Conservation (phyloP, 805 yeast genomes). For the Teunomyces kruisii region DNA sequence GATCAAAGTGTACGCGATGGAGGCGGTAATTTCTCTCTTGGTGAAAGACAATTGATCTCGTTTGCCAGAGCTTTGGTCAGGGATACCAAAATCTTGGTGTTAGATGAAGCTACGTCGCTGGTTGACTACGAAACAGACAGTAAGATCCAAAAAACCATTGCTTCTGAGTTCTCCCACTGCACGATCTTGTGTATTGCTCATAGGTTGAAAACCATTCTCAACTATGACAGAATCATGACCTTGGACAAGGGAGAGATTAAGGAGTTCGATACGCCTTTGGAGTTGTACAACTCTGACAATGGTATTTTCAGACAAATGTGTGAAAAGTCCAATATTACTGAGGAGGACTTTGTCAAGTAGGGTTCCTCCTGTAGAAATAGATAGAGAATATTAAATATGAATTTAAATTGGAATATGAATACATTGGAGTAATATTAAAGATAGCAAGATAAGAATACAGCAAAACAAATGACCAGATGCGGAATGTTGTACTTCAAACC, state of each 20-base stretch:
- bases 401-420: too few species aligned
- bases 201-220: background rate
- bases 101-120: slow-evolving; percentile 78
- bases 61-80: slow-evolving; percentile 72
- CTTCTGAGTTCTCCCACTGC: slow-evolving; percentile 55
- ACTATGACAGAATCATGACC: background rate
- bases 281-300: slow-evolving; percentile 24
- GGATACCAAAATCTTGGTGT: slow-evolving; percentile 55
- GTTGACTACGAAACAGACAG: slow-evolving; percentile 75
- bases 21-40: slow-evolving; percentile 68
- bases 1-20: slow-evolving; percentile 62
- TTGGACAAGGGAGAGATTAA: background rate
- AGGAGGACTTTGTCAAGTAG: slow-evolving; percentile 35
- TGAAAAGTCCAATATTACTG: slow-evolving; percentile 43
- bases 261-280: background rate
- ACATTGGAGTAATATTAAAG: background rate
- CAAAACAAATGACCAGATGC: background rate
- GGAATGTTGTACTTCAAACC: background rate
- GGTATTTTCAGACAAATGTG: slow-evolving; percentile 70
- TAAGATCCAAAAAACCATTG: slow-evolving; percentile 60
- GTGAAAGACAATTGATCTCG: slow-evolving; percentile 70
- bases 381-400: too few species aligned
- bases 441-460: background rate
- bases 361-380: slow-evolving; percentile 38
- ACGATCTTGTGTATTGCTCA: slow-evolving; percentile 73